A percentile compares a stretch with the other conserved stretches of the same genome.
These are phyloP conservation scores for Chrysosphaeria jannelii DNA, from an alignment of 2,329 filamentous ascomycete species.

Conservation along the genomic window DNA sequence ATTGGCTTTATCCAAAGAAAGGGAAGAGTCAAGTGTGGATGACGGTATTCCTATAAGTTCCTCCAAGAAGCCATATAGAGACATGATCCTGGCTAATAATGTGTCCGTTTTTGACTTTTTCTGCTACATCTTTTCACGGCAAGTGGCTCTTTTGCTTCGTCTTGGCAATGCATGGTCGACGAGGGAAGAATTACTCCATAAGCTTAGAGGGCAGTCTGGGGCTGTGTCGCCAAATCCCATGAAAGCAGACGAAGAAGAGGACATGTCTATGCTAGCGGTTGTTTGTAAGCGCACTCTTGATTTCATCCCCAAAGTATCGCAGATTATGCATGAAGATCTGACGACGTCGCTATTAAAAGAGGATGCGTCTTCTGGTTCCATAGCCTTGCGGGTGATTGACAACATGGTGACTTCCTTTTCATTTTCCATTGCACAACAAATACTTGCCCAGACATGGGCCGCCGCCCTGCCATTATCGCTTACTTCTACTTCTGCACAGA, in stretches of 20 bases:
- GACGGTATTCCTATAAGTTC: slow-evolving; percentile 27
- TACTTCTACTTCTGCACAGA: slow-evolving; percentile 13
- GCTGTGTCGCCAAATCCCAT: slow-evolving; percentile 18
- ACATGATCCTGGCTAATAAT: slow-evolving; percentile 76
- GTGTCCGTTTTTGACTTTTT: slow-evolving; percentile 92
- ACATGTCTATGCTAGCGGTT: slow-evolving; percentile 55
- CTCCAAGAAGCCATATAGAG: slow-evolving; percentile 55
- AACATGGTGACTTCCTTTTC: slow-evolving; percentile 52
- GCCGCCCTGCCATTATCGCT: slow-evolving; percentile 35
- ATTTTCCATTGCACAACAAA: slow-evolving; percentile 46
- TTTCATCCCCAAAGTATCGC: slow-evolving; percentile 56
- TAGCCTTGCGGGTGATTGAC: slow-evolving; percentile 26
- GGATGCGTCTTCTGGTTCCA: slow-evolving; percentile 7
- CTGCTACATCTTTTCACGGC: slow-evolving; percentile 75
- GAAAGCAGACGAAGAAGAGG: slow-evolving; percentile 28
- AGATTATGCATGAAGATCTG: slow-evolving; percentile 54
- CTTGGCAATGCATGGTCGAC: slow-evolving; percentile 46
- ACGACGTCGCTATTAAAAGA: slow-evolving; percentile 20
- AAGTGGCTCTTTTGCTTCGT: slow-evolving; percentile 53
- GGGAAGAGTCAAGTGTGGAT: slow-evolving; percentile 8
- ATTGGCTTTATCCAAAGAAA: too few species aligned
- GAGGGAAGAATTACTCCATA: slow-evolving; percentile 27
- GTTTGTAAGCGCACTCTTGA: slow-evolving; percentile 56
- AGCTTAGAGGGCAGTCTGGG: slow-evolving; percentile 30
- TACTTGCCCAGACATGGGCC: slow-evolving; percentile 44